Conservation (phyloP, 371 early-diverging fungal species). For the Conidiobolus incongruus region DNA sequence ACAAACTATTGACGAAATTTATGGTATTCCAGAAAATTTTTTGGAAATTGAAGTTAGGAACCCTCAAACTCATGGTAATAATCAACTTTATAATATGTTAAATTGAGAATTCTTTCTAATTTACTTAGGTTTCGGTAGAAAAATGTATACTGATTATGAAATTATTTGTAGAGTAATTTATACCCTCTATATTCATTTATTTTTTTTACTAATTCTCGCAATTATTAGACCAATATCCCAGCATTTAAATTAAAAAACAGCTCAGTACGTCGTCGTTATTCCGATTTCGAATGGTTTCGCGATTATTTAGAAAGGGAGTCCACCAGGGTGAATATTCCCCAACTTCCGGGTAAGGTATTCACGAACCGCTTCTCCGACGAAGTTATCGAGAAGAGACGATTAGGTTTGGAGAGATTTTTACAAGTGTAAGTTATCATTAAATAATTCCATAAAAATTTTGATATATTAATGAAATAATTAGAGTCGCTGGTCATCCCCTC, state of each 20-base stretch:
- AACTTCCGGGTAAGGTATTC: conserved; percentile 91
- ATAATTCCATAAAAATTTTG: not conserved
- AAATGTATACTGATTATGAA: conserved; percentile 89
- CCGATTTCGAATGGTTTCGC: conserved; percentile 95
- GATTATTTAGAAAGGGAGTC: conserved; percentile 83
- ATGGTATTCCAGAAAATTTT: conserved; percentile 90
- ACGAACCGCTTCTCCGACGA: conserved; percentile 86
- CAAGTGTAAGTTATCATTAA: conserved; percentile 62
- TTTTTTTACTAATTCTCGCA: conserved; percentile 2
- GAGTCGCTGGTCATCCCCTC: conserved; percentile 89
- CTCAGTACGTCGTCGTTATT: conserved; percentile 77
- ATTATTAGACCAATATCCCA: conserved; percentile 83
- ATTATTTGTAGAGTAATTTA: conserved; percentile 65
- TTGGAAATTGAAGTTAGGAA: conserved; percentile 87
- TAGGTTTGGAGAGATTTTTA: conserved; percentile 81
- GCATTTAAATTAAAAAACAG: conserved; percentile 76
- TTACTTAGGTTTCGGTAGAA: conserved; percentile 45
- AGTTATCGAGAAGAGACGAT: conserved; percentile 78
- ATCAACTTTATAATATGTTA: too few relatives aligned
- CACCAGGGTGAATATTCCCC: conserved; percentile 80
- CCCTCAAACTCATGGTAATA: conserved; percentile 68
- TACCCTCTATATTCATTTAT: not conserved
- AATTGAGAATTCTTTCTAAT: too few relatives aligned
- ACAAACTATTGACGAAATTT: conserved; percentile 74
- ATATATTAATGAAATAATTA: conserved; percentile 9